Evolutionary conservation across 257 asterid genomes (phyloP), one percentile per base, ranked within the genome.

Genomic region (Ilex asprella): DNA sequence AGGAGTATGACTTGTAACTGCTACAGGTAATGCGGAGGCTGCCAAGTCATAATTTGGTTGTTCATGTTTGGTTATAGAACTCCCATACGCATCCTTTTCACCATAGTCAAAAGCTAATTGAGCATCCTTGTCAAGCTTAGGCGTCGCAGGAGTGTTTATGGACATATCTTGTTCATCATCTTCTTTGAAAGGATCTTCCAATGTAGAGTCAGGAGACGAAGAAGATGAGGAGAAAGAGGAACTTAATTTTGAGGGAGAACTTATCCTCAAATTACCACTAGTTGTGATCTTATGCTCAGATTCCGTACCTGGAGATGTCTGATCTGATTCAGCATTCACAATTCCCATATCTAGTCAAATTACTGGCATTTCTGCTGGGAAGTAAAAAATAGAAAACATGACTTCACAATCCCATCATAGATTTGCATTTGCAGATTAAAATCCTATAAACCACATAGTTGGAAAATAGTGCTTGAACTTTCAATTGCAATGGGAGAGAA

Each of bases 161-260:
- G 60, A 56, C n/a, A 14, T 39, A 31, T 46, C 35, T 4, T n/a
- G 59, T 2, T 62, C 43, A 39, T 64, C 32, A 11, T 47, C 41
- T 10, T 64, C 57, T 12, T 31, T 21, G 31, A 63, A 61, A 39
- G 59, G 68, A 51, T 46, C 59, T 32, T 47, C 64, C 55, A 57
- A 66, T n/a, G 74, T 67, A 60, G 79, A 67, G 57, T 78, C 75
- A 1, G 75, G 75, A 6, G 78, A 74, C 31, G 70, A 67, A 57
- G 65, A 30, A 21, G 43, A 30, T 7, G 61, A 41, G 31, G 65
- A 55, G 0, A 75, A 56, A 30, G 74, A 44, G 35, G 56, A 31
- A 10, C 58, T 66, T 52, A 66, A 16, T 8, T 12, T 39, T 29
- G 66, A 46, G 15, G 70, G 53, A 43, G 76, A 43, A 52, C 51